Evolutionary conservation across 495 filamentous ascomycete genomes (phyloP), one percentile per base, ranked within the genome.

Genomic region (Penicillium alfredii): DNA sequence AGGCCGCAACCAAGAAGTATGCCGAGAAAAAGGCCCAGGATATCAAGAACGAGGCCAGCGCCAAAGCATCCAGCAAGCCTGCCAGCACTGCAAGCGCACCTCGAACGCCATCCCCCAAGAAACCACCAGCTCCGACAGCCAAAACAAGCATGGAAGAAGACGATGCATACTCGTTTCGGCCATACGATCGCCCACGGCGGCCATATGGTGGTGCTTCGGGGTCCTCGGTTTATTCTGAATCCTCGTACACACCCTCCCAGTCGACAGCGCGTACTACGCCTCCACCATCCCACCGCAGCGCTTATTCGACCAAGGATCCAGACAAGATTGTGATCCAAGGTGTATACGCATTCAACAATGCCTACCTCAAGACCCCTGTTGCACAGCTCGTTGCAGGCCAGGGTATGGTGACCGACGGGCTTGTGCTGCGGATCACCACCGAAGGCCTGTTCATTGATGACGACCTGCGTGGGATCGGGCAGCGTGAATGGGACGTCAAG

Each of bases 361-460:
- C 81, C 28, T 89, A 86, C 54, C 78, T 80, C 24, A 82, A 80
- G 32, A 86, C 80, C 6, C 90, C 92, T 0, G 73, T 84, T 11
- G 83, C 86, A 1, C 81, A 93, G 53, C 75, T 96, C 11, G 73
- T 90, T 29, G 80, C 85, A 3, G 81, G 83, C 6, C 66, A 80
- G 29, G 82, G 77, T 9, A 71, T 77, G 33, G 82, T 94, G 8
- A 89, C 86, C 2, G 88, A 94, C 56, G 89, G 88, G 0, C 69
- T 96, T 18, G 77, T 94, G 27, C 75, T 96, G 26, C 74, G 79
- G 8, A 86, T 94, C 49, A 86, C 79, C 2, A 88, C 81, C 2
- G 92, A 94, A 57, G 92, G 92, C 3, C 75, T 96, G 21, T 97
- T 97, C 58, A 86, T 98, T 47, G 92, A 98, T 54, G 93, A 97